A percentile compares a stretch with the other conserved stretches of the same genome.
phyloP scores from a whole-genome alignment of 768 basidiomycete genomes.

The Melanogaster broomeanus region DNA sequence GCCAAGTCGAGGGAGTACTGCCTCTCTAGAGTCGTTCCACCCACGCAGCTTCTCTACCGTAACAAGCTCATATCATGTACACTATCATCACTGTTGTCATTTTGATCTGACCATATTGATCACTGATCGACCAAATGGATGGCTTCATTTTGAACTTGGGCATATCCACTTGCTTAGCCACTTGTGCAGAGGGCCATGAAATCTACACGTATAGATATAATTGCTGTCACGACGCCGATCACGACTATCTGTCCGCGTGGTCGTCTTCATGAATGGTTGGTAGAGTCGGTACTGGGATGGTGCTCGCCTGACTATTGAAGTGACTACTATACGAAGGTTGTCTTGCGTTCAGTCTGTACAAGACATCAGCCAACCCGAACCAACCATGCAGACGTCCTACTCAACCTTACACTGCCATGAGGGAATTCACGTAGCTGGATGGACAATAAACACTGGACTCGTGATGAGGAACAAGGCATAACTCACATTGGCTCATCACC shows the following conservation, averaged over 20 bases:
- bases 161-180: not conserved
- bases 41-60: too few species aligned
- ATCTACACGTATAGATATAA: too few species aligned
- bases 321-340: not conserved
- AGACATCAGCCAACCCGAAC: not conserved
- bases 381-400: not conserved
- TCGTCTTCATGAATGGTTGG: not conserved
- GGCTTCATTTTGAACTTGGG: not conserved
- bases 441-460: not conserved
- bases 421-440: not conserved
- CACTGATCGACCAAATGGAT: not conserved
- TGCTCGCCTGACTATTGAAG: not conserved
- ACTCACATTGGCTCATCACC: constrained; percentile 2
- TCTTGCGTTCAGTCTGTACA: not conserved
- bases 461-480: too few species aligned
- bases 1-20: not conserved
- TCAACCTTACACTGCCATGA: not conserved
- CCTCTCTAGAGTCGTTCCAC: not conserved
- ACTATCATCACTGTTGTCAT: constrained; percentile 3
- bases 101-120: not conserved
- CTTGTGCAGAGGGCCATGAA: not conserved
- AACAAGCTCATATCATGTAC: constrained; percentile 14
- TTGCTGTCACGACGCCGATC: not conserved
- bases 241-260: not conserved
- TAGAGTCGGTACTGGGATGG: not conserved